Evolutionary conservation across 305 asterid genomes (phyloP).

Genomic region (Fraxinus sp.): DNA sequence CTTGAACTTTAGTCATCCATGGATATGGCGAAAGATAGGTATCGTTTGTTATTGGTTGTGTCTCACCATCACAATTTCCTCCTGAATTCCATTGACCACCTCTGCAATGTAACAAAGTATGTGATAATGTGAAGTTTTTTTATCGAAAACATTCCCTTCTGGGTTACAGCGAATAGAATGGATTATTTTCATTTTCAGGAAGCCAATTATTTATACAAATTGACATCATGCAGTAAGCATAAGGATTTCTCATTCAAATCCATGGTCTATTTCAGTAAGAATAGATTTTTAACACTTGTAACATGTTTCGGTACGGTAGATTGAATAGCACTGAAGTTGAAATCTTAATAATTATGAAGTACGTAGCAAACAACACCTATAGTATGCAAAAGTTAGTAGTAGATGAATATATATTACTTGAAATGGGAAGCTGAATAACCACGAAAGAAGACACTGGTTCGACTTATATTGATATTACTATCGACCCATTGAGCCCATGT

Average conservation of each 20-base stretch:
- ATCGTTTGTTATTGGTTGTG: slow-evolving; percentile 42
- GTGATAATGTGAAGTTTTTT: too few relatives aligned
- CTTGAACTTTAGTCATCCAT: slow-evolving; percentile 52
- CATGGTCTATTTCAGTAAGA: not conserved
- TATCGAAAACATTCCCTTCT: not conserved
- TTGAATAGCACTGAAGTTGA: not conserved
- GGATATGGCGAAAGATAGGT: slow-evolving; percentile 50
- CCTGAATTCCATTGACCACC: slow-evolving; percentile 75
- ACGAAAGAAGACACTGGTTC: slow-evolving; percentile 44
- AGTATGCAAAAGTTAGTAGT: not conserved
- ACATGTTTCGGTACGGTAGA: not conserved
- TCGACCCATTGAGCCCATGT: slow-evolving; percentile 72
- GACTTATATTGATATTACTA: slow-evolving; percentile 36
- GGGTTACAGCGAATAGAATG: not conserved
- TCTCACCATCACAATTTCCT: slow-evolving; percentile 57
- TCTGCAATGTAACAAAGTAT: slow-evolving; percentile 27
- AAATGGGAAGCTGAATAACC: slow-evolving; percentile 66
- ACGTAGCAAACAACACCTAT: not conserved
- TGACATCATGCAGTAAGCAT: not conserved
- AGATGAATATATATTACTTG: slow-evolving; percentile 36
- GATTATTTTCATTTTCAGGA: not conserved
- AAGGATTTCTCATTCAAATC: not conserved
- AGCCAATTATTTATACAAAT: not conserved
- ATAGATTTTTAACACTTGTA: not conserved
- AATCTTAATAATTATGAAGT: too few relatives aligned